Percentiles rank a stretch among this genome's conserved stretches.
phyloP scores from a whole-genome alignment of 805 yeast genomes.

The Myxozyma melibiosi region DNA sequence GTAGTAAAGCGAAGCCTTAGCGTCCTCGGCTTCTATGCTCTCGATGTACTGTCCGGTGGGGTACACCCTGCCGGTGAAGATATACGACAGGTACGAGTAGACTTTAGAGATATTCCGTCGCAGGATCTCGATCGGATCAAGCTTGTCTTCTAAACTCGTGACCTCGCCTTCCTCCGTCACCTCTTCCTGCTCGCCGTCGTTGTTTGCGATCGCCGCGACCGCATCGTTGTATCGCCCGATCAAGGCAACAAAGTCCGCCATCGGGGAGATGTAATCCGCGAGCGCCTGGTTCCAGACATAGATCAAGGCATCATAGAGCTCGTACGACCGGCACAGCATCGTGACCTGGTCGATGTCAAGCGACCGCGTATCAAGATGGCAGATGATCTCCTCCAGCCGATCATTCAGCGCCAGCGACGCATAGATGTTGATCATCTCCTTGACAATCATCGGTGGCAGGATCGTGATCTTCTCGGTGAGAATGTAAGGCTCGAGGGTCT shows the following conservation, averaged over 20 bases:
- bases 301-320: constrained; percentile 62
- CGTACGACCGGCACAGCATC: constrained; percentile 57
- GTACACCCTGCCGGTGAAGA: constrained; percentile 75
- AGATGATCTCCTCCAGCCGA: constrained; percentile 65
- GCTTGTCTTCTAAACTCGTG: constrained; percentile 19
- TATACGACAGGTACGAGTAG: constrained; percentile 65
- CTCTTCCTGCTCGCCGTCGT: constrained; percentile 21
- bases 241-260: constrained; percentile 58
- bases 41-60: constrained; percentile 64
- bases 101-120: constrained; percentile 41
- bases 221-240: constrained; percentile 23
- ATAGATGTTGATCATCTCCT: constrained; percentile 59
- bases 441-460: constrained; percentile 66
- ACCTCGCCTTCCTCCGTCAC: constrained; percentile 14
- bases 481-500: constrained; percentile 55
- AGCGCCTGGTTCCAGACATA: constrained; percentile 74
- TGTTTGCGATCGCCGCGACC: constrained; percentile 1
- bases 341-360: constrained; percentile 81
- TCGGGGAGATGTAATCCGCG: constrained; percentile 71
- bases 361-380: constrained; percentile 64
- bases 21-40: constrained; percentile 42
- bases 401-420: constrained; percentile 49
- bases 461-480: constrained; percentile 49
- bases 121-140: constrained; percentile 32
- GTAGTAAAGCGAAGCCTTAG: constrained; percentile 57